A percentile compares a stretch with the other conserved stretches of the same genome.
Conservation (phyloP, 2,329 filamentous ascomycete species). For the Alternaria brassicae region DNA sequence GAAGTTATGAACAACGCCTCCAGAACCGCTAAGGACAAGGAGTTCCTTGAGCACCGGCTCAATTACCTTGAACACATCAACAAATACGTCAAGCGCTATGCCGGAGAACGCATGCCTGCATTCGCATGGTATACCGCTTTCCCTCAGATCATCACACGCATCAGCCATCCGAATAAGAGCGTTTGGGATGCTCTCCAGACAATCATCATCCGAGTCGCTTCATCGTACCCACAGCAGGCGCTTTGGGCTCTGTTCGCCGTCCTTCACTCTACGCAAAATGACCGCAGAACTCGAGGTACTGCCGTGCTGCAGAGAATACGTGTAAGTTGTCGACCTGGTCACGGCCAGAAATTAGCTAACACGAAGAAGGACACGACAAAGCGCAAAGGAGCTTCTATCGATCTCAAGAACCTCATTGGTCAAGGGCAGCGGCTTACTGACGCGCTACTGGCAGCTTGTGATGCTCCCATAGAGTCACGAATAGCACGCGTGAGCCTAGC, state of each 20-base stretch:
- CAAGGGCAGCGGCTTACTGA: constrained; percentile 84
- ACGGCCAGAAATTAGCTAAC: constrained; percentile 38
- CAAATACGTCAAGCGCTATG: constrained; percentile 79
- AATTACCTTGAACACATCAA: constrained; percentile 55
- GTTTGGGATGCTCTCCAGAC: constrained; percentile 79
- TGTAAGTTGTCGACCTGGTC: constrained; percentile 25
- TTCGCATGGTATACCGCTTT: constrained; percentile 84
- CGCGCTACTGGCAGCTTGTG: constrained; percentile 80
- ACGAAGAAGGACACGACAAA: constrained; percentile 59
- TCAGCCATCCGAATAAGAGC: constrained; percentile 80
- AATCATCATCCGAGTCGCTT: constrained; percentile 87
- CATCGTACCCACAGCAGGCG: constrained; percentile 86
- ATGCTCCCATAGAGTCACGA: constrained; percentile 77
- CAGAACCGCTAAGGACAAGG: constrained; percentile 35
- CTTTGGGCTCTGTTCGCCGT: constrained; percentile 91
- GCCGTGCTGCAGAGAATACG: constrained; percentile 53
- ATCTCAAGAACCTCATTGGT: constrained; percentile 74
- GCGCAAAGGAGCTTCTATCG: constrained; percentile 62
- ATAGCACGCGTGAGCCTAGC: constrained; percentile 75
- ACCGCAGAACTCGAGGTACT: constrained; percentile 66
- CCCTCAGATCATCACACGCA: constrained; percentile 93
- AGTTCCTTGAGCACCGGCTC: constrained; percentile 40
- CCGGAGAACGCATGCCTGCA: constrained; percentile 69
- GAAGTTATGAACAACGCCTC: constrained; percentile 60
- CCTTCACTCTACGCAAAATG: constrained; percentile 77